phyloP scores from a whole-genome alignment of 2,329 filamentous ascomycete genomes.

The Colletotrichum destructivum region DNA sequence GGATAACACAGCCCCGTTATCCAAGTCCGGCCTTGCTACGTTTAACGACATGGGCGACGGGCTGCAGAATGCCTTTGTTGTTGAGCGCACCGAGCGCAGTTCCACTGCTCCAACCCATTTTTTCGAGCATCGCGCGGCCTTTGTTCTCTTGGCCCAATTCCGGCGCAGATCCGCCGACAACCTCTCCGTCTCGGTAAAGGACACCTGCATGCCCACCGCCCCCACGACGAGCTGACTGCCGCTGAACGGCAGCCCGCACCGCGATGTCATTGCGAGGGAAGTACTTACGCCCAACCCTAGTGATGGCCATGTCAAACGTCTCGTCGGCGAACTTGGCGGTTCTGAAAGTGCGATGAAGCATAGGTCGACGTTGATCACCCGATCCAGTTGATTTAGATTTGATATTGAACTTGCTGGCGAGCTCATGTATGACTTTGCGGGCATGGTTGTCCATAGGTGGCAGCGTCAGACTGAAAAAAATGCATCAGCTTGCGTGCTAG shows the following conservation, averaged over 20 bases:
- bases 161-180: constrained; percentile 88
- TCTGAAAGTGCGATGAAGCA: constrained; percentile 80
- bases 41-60: constrained; percentile 90
- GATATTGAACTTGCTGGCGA: constrained; percentile 82
- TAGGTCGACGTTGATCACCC: constrained; percentile 80
- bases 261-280: constrained; percentile 66
- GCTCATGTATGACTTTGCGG: constrained; percentile 84
- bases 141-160: constrained; percentile 88
- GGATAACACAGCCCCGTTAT: constrained; percentile 46
- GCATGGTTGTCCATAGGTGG: constrained; percentile 87
- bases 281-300: constrained; percentile 67
- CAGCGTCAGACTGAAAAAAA: constrained; percentile 72
- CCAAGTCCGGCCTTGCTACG: constrained; percentile 87
- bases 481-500: background rate
- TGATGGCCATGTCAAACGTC: constrained; percentile 65
- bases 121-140: constrained; percentile 90
- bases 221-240: constrained; percentile 34
- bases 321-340: constrained; percentile 75
- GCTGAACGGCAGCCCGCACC: constrained; percentile 6
- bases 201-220: constrained; percentile 57
- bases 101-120: constrained; percentile 96
- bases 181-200: constrained; percentile 84
- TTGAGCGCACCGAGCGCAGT: constrained; percentile 85
- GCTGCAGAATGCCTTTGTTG: constrained; percentile 90
- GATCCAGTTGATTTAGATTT: constrained; percentile 88